Conservation (phyloP, 176 grass and related monocot genomes). For the Carex littledalei region DNA sequence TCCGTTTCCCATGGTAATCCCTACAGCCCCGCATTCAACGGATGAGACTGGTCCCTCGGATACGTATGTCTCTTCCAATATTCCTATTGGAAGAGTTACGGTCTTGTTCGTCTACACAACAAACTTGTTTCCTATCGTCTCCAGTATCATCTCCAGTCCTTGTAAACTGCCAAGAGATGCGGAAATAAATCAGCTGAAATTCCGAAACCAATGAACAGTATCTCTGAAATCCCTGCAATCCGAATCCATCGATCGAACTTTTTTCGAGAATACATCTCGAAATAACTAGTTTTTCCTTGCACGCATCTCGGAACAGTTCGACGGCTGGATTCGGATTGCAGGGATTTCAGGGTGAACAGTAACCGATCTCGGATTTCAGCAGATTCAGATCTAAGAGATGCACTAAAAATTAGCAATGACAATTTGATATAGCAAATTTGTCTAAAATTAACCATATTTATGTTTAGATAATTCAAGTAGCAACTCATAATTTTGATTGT, state of each 20-base stretch:
- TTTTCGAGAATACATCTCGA: too few relatives aligned
- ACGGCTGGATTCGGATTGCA: too few relatives aligned
- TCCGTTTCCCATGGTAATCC: not conserved
- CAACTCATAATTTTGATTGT: not conserved
- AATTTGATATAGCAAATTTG: not conserved
- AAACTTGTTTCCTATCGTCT: not conserved
- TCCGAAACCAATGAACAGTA: too few relatives aligned
- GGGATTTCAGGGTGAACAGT: too few relatives aligned
- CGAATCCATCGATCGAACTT: too few relatives aligned
- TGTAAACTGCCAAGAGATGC: not conserved
- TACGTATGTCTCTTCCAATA: not conserved
- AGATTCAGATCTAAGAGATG: too few relatives aligned
- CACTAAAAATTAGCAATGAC: not conserved
- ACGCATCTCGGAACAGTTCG: too few relatives aligned
- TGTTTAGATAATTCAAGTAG: not conserved
- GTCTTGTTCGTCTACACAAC: not conserved
- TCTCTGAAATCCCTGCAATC: too few relatives aligned
- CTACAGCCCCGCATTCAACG: not conserved
- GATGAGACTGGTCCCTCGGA: not conserved
- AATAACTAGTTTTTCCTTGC: too few relatives aligned
- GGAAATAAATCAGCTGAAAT: too few relatives aligned
- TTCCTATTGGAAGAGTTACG: not conserved
- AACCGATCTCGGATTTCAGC: too few relatives aligned
- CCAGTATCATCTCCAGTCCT: not conserved
- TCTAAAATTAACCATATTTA: conserved; percentile 1